Conservation (phyloP, 1,139 yeast species). For the Debaryomyces subglobosus region DNA sequence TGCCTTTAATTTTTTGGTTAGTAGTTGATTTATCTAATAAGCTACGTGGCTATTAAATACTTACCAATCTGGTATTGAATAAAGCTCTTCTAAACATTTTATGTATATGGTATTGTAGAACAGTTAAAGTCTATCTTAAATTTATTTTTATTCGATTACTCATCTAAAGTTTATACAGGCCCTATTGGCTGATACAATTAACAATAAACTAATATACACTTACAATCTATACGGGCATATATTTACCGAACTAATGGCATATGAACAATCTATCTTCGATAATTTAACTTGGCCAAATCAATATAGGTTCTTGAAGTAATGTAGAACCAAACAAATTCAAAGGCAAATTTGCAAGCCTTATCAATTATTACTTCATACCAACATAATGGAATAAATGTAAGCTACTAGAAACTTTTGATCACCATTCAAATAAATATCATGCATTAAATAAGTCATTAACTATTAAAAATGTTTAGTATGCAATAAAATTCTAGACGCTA, state of each 20-base stretch:
- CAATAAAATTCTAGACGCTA: slow-evolving; percentile 10
- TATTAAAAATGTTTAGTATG: not conserved
- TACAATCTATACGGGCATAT: not conserved
- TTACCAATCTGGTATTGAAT: slow-evolving; percentile 24
- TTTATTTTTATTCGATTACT: slow-evolving; percentile 5
- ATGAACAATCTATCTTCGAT: no score
- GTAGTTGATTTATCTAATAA: not conserved
- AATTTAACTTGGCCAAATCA: not conserved
- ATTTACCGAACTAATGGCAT: not conserved
- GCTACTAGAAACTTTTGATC: not conserved
- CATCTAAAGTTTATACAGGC: slow-evolving; percentile 6
- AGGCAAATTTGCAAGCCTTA: not conserved
- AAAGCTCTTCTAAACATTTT: slow-evolving; percentile 30
- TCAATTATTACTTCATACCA: no score
- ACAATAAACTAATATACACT: not conserved
- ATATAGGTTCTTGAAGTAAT: not conserved
- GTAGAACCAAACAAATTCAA: not conserved
- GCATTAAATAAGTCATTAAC: not conserved
- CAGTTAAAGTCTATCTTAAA: not conserved
- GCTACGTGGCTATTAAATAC: slow-evolving; percentile 12
- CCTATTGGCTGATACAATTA: slow-evolving; percentile 1
- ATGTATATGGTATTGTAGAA: not conserved
- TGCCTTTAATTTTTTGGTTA: slow-evolving; percentile 4
- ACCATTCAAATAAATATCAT: not conserved
- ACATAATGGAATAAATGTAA: not conserved